Evolutionary conservation across 768 basidiomycete species (phyloP), one percentile per base, ranked within the genome.

Genomic region (Porpolomopsis calyptriformis): DNA sequence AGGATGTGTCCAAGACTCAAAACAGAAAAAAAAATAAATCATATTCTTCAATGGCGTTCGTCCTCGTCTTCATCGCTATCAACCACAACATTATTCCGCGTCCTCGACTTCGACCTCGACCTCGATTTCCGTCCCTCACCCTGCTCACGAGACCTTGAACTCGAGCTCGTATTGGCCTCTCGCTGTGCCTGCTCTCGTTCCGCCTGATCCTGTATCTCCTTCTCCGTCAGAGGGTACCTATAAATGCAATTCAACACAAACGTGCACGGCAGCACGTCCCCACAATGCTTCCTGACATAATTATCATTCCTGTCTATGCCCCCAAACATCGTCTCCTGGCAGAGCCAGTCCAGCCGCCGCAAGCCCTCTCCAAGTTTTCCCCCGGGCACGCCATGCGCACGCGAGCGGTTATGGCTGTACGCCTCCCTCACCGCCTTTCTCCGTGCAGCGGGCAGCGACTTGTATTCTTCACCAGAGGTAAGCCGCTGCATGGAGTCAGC

Each of bases 381-480:
- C 0, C 86, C 86, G 1, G 86, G 85, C 1, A 79, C 83, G 40
- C 75, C 76, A 20, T 63, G 64, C 24, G 70, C 70, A 7, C 76
- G 72, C 8, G 80, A 80, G 16, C 86, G 74, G 57, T 89, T 88
- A 57, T 73, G 67, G 27, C 68, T 62, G 58, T 85, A 88, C 25
- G 76, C 69, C 22, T 69, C 64, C 34, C 64, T 64, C 10, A 85
- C 65, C 8, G 64, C 58, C 1, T 64, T 64, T 49, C 74, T 67
- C 11, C 62, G 64, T n/a, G 34, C 43, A 2, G 48, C 29, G 0
- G 66, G 25, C 4, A 78, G 59, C 2, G 53, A 49, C 4, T 75
- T 68, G 55, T 69, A 83, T 49, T 87, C 82, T 16, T 61, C 59
- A 54, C 70, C 71, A 12, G 65, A 63, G 2, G 78, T 64, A 37